These are phyloP conservation scores for Aspergillus fischeri DNA, from an alignment of 2,329 filamentous ascomycete genomes.

Conservation along the genomic window DNA sequence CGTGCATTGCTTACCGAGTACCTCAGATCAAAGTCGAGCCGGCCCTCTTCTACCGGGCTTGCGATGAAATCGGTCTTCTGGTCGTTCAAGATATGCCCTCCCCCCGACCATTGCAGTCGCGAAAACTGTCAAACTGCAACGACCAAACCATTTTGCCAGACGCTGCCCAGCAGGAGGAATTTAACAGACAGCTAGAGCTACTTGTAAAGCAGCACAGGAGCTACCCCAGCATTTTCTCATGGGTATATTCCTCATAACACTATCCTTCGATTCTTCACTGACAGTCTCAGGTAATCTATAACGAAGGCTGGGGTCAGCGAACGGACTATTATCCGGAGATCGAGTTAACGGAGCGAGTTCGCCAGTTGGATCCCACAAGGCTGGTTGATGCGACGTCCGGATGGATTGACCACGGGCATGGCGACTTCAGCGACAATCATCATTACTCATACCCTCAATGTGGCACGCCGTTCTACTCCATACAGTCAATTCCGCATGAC, in stretches of 20 bases:
- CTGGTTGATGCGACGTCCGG: slow-evolving; percentile 61
- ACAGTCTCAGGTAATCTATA: slow-evolving; percentile 58
- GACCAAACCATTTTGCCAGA: slow-evolving; percentile 28
- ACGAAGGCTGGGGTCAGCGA: slow-evolving; percentile 67
- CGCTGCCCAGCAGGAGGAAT: slow-evolving; percentile 58
- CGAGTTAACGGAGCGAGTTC: slow-evolving; percentile 52
- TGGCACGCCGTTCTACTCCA: slow-evolving; percentile 64
- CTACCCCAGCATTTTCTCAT: slow-evolving; percentile 62
- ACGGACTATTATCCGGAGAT: slow-evolving; percentile 52
- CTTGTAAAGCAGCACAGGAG: slow-evolving; percentile 61
- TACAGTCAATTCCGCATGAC: slow-evolving; percentile 53
- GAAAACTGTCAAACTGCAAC: slow-evolving; percentile 13
- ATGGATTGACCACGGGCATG: slow-evolving; percentile 65
- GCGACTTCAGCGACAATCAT: slow-evolving; percentile 67
- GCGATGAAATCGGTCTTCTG: slow-evolving; percentile 61
- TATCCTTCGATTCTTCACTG: neutral
- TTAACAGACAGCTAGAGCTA: slow-evolving; percentile 59
- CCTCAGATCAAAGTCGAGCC: slow-evolving; percentile 63
- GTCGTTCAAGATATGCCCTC: slow-evolving; percentile 72
- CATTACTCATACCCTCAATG: slow-evolving; percentile 70
- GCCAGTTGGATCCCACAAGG: slow-evolving; percentile 58
- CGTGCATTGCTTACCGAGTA: neutral
- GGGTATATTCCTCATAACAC: slow-evolving; percentile 42
- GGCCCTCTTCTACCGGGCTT: slow-evolving; percentile 64
- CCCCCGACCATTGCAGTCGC: slow-evolving; percentile 42